Percentiles rank a stretch among this genome's conserved stretches.
Evolutionary conservation across 2,329 filamentous ascomycete genomes (phyloP).

Genomic region (Thelonectria rubi): DNA sequence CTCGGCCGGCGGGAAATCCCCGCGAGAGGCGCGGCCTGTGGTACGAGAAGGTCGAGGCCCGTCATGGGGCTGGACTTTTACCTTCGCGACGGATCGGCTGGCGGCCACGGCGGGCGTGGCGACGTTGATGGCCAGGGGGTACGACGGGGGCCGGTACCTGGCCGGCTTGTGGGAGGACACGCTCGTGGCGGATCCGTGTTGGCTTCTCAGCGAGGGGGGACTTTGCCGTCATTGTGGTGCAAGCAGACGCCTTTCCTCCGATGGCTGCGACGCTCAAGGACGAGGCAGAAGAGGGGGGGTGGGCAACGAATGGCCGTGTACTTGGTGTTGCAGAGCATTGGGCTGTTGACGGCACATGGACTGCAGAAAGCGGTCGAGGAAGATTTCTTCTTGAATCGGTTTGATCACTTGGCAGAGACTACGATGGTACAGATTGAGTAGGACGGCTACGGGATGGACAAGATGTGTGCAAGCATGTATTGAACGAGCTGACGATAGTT

Average conservation of each 20-base stretch:
- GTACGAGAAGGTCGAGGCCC: constrained; percentile 29
- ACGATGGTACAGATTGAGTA: constrained; percentile 18
- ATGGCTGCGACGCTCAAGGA: constrained; percentile 5
- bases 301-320: constrained; percentile 6
- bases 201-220: constrained; percentile 26
- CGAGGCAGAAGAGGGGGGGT: background rate
- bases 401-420: constrained; percentile 9
- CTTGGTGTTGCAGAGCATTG: constrained; percentile 19
- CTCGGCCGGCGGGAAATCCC: constrained; percentile 20
- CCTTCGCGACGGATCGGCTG: constrained; percentile 24
- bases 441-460: background rate
- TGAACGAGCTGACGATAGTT: background rate
- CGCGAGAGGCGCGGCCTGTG: constrained; percentile 16
- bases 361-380: background rate
- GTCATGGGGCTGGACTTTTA: constrained; percentile 31
- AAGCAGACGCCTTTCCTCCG: constrained; percentile 23
- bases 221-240: constrained; percentile 25
- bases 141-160: constrained; percentile 18
- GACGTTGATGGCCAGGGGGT: constrained; percentile 16
- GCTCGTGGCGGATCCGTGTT: constrained; percentile 26
- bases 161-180: constrained; percentile 30
- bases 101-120: constrained; percentile 24
- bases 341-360: constrained; percentile 11
- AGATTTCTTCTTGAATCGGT: constrained; percentile 3
- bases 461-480: background rate